Evolutionary conservation across 768 basidiomycete genomes (phyloP), one percentile per base, ranked within the genome.

Genomic region (Leccinum subtestaceum): DNA sequence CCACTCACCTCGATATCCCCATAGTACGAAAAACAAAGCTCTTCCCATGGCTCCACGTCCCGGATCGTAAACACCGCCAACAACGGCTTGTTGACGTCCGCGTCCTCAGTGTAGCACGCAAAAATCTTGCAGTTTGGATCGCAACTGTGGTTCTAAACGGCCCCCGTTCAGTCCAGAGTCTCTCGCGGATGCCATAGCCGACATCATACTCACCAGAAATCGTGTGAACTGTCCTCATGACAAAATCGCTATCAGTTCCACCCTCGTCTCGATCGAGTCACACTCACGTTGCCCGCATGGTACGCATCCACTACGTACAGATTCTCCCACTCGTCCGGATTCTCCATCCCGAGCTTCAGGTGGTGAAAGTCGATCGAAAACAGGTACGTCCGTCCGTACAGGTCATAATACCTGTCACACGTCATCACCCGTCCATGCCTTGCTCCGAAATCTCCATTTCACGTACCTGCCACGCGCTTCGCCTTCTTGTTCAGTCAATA

Each of bases 301-400:
- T 88, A 96, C 4, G 94, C 94, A 74, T 96, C 94, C 2, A 95
- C 86, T 13, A 79, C 78, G 61, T 85, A 91, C 63, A 73, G 34
- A 15, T 73, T 69, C 1, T 72, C 70, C 57, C 63, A 70, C 1
- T 65, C 62, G 5, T 70, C 67, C 31, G 55, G 55, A 29, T 65
- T 9, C 12, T 63, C 60, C 65, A 78, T 60, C 5, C 55, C 69
- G 40, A 74, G 27, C 45, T 75, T 78, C 38, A 94, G 74, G 66
- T 91, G 80, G 63, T 83, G 86, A 65, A 88, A 91, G 66, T 96
- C 94, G 31, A 93, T 64, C 63, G 93, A 85, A 64, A 95, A 91
- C 10, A 96, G 78, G 63, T 94, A 94, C 1, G 88, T 95, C 48
- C 85, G 75, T 52, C 85, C 92, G 64, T 81, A 84, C 62, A 79